Evolutionary conservation across 768 basidiomycete genomes (phyloP).

Genomic region (Amanita polypyramis): DNA sequence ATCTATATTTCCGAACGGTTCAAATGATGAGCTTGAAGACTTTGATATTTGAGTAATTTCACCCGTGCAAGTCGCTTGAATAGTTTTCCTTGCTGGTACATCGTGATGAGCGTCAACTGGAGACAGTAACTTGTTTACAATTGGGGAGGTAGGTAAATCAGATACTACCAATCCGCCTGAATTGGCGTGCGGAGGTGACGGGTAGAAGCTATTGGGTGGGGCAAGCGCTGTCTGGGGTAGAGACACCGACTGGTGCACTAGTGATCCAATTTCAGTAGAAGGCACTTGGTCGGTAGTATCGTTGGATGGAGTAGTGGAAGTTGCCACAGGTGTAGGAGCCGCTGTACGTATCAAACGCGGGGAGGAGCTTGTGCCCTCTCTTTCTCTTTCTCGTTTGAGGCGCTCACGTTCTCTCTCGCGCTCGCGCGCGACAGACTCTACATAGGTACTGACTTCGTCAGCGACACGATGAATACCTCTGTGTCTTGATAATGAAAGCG

Average conservation of each 20-base stretch:
- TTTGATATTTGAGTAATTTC: slow-evolving; percentile 9
- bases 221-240: too few relatives aligned
- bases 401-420: slow-evolving; percentile 71
- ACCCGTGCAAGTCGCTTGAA: slow-evolving; percentile 1
- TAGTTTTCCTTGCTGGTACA: slow-evolving; percentile 12
- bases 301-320: slow-evolving; percentile 8
- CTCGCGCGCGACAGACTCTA: slow-evolving; percentile 68
- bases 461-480: slow-evolving; percentile 45
- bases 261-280: background rate
- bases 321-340: slow-evolving; percentile 10
- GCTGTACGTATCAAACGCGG: slow-evolving; percentile 21
- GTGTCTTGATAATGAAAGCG: slow-evolving; percentile 40
- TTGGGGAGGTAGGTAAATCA: slow-evolving; percentile 19
- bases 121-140: slow-evolving; percentile 1
- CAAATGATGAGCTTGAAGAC: slow-evolving; percentile 21
- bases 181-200: slow-evolving; percentile 48
- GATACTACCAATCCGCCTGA: slow-evolving; percentile 17
- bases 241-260: slow-evolving; percentile 11
- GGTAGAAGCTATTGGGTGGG: slow-evolving; percentile 38
- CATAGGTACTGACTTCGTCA: slow-evolving; percentile 53
- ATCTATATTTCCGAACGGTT: slow-evolving; percentile 33
- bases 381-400: slow-evolving; percentile 55
- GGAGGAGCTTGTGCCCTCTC: slow-evolving; percentile 35
- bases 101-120: slow-evolving; percentile 6
- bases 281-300: background rate